Base-by-base conservation (phyloP, 129 eudicot species). In the Glebionis coronaria region DNA sequence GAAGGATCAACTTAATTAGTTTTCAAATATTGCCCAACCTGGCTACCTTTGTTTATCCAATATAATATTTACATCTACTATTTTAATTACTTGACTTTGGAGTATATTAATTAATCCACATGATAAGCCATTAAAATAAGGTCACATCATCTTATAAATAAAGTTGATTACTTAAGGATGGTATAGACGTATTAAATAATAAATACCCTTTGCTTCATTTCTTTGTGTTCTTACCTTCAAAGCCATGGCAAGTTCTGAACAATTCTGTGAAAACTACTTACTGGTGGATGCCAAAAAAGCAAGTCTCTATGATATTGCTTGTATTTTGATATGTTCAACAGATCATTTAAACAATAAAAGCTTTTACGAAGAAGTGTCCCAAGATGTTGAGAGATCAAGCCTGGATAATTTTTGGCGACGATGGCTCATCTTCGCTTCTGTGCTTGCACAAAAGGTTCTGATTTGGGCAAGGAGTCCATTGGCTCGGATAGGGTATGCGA, bases 371-470 rank as follows among this genome's bases (percentile, higher is more conserved):
- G 72, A 86, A 23, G 35, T 20, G 52, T 50, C 69, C 0, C 73
- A 53, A 19, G 44, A 59, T 20, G 67, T 15, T 7, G 55, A 35
- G 8, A 44, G 79, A 50, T 61, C 65, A 45, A 53, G 20, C 21
- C 0, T 11, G 4, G 23, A n/a, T 2, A 52, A 49, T 12, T 47
- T 90, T 14, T 52, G 69, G 3, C 78, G 55, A 4, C 68, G 89
- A 65, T 73, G 89, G 88, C 27, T 87, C 72, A 57, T 87, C 19
- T 91, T 87, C 47, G 46, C 83, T 63, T 91, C 97, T 1, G 44
- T 91, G 4, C 55, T 77, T 12, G 20, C 64, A 1, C 95, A 87
- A 65, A 87, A 74, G 42, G 6, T 81, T n/a, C 38, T 85, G 10
- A 52, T 82, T 18, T 59, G 27, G 50, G 27, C 62, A 73, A 71